Base-by-base conservation (phyloP, 164 flowering plant species). In the Kingdonia uniflora region DNA sequence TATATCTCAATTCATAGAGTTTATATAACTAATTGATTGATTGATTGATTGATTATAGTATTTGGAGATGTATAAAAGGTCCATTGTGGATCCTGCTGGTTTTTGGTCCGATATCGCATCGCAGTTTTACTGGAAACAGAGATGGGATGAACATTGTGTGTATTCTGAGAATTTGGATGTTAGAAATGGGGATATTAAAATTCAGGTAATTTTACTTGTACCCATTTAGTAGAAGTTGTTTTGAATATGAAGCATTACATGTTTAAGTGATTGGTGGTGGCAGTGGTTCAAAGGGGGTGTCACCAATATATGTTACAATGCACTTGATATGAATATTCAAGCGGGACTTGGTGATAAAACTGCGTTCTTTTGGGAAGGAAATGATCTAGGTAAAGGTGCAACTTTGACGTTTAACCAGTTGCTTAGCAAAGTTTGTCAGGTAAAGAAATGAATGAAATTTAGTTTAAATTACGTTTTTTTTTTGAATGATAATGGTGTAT, bases 201-300 rank as follows among this genome's bases (percentile, higher is more conserved):
- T 92, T 41, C 82, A 92, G 94, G 99, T 92, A 15, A 23, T 11
- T n/a, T n/a, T n/a, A n/a, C n/a, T n/a, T n/a, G n/a, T n/a, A n/a
- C n/a, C n/a, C n/a, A n/a, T n/a, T n/a, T n/a, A n/a, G n/a, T n/a
- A n/a, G n/a, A n/a, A n/a, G n/a, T n/a, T n/a, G n/a, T n/a, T n/a
- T n/a, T n/a, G n/a, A n/a, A n/a, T n/a, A n/a, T n/a, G n/a, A n/a
- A n/a, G n/a, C n/a, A n/a, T n/a, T n/a, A n/a, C n/a, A n/a, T n/a
- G n/a, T n/a, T n/a, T n/a, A n/a, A n/a, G n/a, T n/a, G n/a, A 29
- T 29, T 29, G 8, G 35, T 29, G 35, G 8, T 29, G 8, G 35
- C 85, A 92, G 99, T 92, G 99, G 99, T 92, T 92, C 74, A 92
- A 86, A 69, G 95, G 97, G 22, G 99, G 97, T 19, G 45, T 70